Percentiles rank a stretch among this genome's conserved stretches.
Conservation (phyloP, 257 asterid genomes). For the Penstemon davidsonii region DNA sequence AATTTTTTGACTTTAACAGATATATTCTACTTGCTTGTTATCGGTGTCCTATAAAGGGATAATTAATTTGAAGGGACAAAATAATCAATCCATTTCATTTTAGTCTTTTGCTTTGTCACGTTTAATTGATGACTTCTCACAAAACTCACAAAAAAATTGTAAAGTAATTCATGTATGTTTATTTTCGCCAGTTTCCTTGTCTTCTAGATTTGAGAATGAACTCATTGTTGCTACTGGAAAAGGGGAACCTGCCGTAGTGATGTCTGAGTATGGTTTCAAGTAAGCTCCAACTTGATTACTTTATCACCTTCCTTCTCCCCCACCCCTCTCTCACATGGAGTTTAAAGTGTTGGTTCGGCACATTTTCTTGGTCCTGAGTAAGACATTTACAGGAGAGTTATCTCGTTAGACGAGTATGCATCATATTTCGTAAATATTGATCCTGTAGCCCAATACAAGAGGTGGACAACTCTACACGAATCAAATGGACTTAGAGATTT, state of each 20-base stretch:
- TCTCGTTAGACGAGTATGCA: slow-evolving; percentile 58
- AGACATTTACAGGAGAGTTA: slow-evolving; percentile 46
- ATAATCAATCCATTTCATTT: not conserved
- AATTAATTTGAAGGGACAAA: not conserved
- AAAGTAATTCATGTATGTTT: slow-evolving; percentile 7
- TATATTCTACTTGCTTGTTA: no score
- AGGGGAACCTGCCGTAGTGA: slow-evolving; percentile 67
- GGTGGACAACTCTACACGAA: slow-evolving; percentile 42
- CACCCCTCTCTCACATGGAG: not conserved
- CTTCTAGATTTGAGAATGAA: slow-evolving; percentile 53
- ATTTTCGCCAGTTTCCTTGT: slow-evolving; percentile 11
- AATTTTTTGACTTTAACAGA: not conserved
- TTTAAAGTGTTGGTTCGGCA: slow-evolving; percentile 9
- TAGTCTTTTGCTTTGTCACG: not conserved
- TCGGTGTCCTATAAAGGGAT: no score
- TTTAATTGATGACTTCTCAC: not conserved
- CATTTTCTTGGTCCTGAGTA: slow-evolving; percentile 16
- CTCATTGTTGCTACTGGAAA: slow-evolving; percentile 64
- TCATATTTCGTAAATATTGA: slow-evolving; percentile 53
- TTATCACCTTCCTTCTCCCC: not conserved
- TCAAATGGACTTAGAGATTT: slow-evolving; percentile 27
- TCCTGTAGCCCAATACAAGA: slow-evolving; percentile 65
- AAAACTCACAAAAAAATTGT: not conserved
- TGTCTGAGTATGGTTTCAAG: slow-evolving; percentile 67
- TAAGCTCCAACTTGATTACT: slow-evolving; percentile 29